Evolutionary conservation across 2,329 filamentous ascomycete genomes (phyloP).

Genomic region (Alternaria brassicae): DNA sequence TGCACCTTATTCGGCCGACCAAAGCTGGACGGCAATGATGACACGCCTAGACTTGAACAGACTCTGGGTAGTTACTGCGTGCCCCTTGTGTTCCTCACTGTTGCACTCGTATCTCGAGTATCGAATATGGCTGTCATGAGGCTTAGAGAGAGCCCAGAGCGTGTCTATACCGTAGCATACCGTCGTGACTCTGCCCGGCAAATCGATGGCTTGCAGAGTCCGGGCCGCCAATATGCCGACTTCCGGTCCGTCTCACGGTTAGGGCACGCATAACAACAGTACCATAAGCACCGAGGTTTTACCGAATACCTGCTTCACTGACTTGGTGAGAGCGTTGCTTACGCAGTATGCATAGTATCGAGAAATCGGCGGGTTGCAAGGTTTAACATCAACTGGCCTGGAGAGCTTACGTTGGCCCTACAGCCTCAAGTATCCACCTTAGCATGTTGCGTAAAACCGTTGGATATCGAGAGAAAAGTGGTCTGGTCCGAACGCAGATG

Average conservation of each 20-base stretch:
- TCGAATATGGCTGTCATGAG: not conserved
- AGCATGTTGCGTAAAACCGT: not conserved
- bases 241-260: not conserved
- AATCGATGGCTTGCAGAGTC: not conserved
- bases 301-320: not conserved
- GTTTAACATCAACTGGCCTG: not conserved
- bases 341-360: not conserved
- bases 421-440: not conserved
- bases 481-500: not conserved
- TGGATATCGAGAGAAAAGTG: not conserved
- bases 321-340: not conserved
- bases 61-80: not conserved
- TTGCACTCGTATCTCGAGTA: not conserved
- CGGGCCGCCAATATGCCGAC: not conserved
- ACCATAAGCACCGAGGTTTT: not conserved
- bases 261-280: not conserved
- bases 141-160: not conserved
- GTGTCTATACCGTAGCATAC: not conserved
- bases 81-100: not conserved
- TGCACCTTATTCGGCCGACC: not conserved
- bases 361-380: not conserved
- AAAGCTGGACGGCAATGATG: not conserved
- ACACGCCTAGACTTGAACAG: not conserved
- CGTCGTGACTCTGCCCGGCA: not conserved
- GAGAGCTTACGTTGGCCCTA: not conserved